Percentiles rank a stretch among this genome's conserved stretches.
These are phyloP conservation scores for Cochlearia excelsa DNA, from an alignment of 345 rosid species.

Conservation along the genomic window DNA sequence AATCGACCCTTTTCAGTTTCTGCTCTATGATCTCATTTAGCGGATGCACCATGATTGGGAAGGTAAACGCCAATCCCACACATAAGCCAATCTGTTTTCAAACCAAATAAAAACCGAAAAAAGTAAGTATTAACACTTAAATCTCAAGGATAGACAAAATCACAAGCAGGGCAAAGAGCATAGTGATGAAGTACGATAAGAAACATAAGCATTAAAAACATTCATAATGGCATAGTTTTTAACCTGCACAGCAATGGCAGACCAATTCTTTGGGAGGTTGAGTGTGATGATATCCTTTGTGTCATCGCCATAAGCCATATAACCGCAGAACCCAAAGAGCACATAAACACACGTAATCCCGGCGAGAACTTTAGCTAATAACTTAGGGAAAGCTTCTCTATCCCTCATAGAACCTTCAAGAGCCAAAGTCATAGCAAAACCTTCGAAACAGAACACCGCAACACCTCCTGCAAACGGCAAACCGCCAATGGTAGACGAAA, in stretches of 20 bases:
- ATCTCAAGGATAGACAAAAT: not conserved
- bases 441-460: slow-evolving; percentile 93
- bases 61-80: slow-evolving; percentile 75
- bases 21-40: slow-evolving; percentile 78
- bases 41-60: slow-evolving; percentile 88
- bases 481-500: slow-evolving; percentile 57
- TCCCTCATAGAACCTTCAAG: slow-evolving; percentile 81
- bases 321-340: slow-evolving; percentile 73
- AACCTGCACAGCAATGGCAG: slow-evolving; percentile 75
- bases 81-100: slow-evolving; percentile 73
- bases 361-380: slow-evolving; percentile 59
- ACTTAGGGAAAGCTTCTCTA: slow-evolving; percentile 50
- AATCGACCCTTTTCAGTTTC: slow-evolving; percentile 46
- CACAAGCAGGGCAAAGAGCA: slow-evolving; percentile 4
- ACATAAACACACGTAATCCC: slow-evolving; percentile 64
- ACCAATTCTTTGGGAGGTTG: slow-evolving; percentile 73
- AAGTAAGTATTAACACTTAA: not conserved
- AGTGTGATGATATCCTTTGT: slow-evolving; percentile 79
- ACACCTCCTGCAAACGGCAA: slow-evolving; percentile 86
- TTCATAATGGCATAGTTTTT: not conserved
- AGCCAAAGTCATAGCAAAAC: slow-evolving; percentile 89
- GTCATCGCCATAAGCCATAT: slow-evolving; percentile 86
- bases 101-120: slow-evolving; percentile 17
- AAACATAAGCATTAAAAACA: not conserved
- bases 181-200: not conserved